Base-by-base conservation (phyloP, 441 rosid genomes). In the Iberis amara region DNA sequence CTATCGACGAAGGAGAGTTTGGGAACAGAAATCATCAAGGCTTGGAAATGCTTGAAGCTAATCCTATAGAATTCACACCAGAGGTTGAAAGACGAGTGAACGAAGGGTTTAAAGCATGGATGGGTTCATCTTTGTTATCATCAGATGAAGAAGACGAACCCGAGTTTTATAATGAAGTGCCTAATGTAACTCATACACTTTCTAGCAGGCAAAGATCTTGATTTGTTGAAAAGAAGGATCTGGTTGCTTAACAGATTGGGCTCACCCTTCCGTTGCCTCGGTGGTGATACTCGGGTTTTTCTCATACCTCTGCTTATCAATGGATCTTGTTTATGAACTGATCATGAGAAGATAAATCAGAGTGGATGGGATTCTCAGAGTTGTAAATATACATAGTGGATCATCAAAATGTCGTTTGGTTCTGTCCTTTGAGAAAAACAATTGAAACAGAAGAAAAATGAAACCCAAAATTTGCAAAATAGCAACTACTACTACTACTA, bases 121-220 rank as follows among this genome's bases (percentile, higher is more conserved):
- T 80, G 84, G 96, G 96, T 4, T 78, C 89, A 15, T 78, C 97
- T 55, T 72, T 75, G 56, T 71, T 82, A 57, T 84, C 97, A 38
- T 86, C 96, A 6, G 97, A 84, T 27, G 97, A 89, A 31, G 97
- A 82, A 72, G 97, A 84, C 43, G 87, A 84, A 60, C 78, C 79
- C 0, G 79, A 81, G 28, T 62, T 59, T 69, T 77, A 77, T 47
- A 14, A 39, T 35, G 85, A 84, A 62, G 59, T 59, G 12, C 68
- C 83, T 7, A 65, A 64, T 11, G 39, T 52, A 51, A 61, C 52
- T 32, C 71, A 3, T 30, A 23, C 74, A 2, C 35, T 54, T 40
- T 76, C 78, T 15, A 71, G 61, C 57, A 62, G 79, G 75, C 82
- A 67, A 61, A 64, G 73, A 50, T 61, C 44, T 6, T 77, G 68